Evolutionary conservation across 768 basidiomycete genomes (phyloP).

Genomic region (Tulasnella sp.): DNA sequence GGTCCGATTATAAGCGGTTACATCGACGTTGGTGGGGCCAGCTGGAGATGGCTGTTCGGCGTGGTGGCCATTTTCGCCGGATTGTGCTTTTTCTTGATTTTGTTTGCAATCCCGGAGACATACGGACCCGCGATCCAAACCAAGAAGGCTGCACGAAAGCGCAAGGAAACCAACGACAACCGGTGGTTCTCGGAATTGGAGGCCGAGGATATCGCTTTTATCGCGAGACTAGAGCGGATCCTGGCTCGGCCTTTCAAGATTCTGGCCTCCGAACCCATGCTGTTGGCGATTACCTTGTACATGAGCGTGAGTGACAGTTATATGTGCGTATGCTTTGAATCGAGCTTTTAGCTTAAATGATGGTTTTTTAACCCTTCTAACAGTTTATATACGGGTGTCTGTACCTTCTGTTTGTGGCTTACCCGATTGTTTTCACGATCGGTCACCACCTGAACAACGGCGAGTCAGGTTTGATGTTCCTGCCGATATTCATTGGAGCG

Average conservation of each 20-base stretch:
- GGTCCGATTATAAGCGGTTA: conserved; percentile 34
- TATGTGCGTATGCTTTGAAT: neutral
- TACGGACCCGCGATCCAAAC: conserved; percentile 18
- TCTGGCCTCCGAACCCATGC: conserved; percentile 31
- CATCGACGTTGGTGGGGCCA: conserved; percentile 24
- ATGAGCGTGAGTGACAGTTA: conserved; percentile 7
- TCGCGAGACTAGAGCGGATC: conserved; percentile 20
- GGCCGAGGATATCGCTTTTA: conserved; percentile 10
- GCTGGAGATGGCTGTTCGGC: conserved; percentile 36
- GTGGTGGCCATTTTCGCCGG: conserved; percentile 34
- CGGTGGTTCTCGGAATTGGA: conserved; percentile 29
- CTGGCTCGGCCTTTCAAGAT: conserved; percentile 30
- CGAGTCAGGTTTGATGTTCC: conserved; percentile 35
- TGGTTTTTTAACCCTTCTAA: neutral
- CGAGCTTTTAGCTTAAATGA: neutral
- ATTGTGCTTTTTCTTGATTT: conserved; percentile 13
- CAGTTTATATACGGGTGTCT: conserved; percentile 33
- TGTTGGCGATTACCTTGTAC: conserved; percentile 31
- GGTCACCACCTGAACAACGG: conserved; percentile 37
- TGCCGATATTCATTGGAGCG: conserved; percentile 33
- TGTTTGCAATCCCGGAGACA: conserved; percentile 33
- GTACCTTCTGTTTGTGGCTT: conserved; percentile 38
- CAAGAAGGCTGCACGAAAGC: conserved; percentile 25
- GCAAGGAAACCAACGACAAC: conserved; percentile 30
- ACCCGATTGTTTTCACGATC: conserved; percentile 37